Percentiles rank a stretch among this genome's conserved stretches.
These are phyloP conservation scores for Cryptosporidium bovis DNA, from an alignment of 169 alveolate genomes.

Conservation along the genomic window DNA sequence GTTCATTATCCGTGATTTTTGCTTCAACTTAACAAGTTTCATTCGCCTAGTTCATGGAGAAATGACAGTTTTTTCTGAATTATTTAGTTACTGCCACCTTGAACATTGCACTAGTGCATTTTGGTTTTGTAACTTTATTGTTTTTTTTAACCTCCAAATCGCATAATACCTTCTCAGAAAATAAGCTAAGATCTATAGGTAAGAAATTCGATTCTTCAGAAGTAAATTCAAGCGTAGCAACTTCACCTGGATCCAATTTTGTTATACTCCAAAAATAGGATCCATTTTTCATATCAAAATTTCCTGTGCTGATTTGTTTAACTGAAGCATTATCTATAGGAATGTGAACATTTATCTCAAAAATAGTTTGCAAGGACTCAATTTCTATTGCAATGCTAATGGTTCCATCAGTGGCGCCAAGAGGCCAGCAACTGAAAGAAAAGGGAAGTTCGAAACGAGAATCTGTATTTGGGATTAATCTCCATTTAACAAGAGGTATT, in stretches of 20 bases:
- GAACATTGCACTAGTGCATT: not conserved
- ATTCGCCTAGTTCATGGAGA: too few species aligned
- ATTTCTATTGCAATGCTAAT: constrained; percentile 35
- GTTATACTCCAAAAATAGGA: constrained; percentile 12
- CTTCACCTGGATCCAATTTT: constrained; percentile 7
- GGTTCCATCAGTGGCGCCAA: constrained; percentile 10
- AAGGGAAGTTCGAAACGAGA: constrained; percentile 48
- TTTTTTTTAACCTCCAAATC: constrained; percentile 14
- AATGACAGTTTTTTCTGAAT: not conserved
- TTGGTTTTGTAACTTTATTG: constrained; percentile 9
- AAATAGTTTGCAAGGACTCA: constrained; percentile 1
- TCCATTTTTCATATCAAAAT: not conserved
- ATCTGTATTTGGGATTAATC: not conserved
- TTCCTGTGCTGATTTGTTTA: constrained; percentile 5
- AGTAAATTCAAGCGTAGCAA: constrained; percentile 43
- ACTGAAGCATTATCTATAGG: constrained; percentile 2
- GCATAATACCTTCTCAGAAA: constrained; percentile 20
- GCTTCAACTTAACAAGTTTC: too few species aligned
- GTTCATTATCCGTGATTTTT: too few species aligned
- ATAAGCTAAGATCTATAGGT: constrained; percentile 19
- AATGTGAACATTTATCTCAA: constrained; percentile 1
- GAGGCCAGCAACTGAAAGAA: constrained; percentile 60
- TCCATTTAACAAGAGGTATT: constrained; percentile 70
- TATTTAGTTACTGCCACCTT: constrained; percentile 12
- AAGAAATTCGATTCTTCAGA: constrained; percentile 31